phyloP scores from a whole-genome alignment of 257 asterid species.

The Anisodus acutangulus region DNA sequence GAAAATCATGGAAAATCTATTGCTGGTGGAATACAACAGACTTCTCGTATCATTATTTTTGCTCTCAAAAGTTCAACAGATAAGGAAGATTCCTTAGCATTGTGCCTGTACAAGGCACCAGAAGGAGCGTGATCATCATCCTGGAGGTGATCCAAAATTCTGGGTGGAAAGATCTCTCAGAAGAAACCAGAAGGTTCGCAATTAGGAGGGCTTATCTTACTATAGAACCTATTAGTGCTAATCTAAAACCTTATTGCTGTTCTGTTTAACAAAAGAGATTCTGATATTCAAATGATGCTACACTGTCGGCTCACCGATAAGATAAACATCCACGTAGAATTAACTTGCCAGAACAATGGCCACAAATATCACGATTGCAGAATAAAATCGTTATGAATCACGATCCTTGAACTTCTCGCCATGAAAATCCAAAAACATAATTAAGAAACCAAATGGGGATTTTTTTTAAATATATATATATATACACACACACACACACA shows the following conservation, averaged over 20 bases:
- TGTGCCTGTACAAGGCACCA: background rate
- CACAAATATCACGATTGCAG: background rate
- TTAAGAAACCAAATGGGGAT: conserved; percentile 6
- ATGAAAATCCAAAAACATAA: background rate
- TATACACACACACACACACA: too few species aligned
- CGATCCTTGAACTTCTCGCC: conserved; percentile 9
- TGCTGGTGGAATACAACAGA: background rate
- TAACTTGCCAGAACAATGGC: conserved; percentile 13
- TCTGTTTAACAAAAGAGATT: conserved; percentile 2
- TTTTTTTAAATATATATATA: background rate
- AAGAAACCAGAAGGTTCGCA: too few species aligned
- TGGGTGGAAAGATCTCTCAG: background rate
- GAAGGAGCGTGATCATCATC: background rate
- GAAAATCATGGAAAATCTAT: too few species aligned
- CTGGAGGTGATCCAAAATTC: background rate
- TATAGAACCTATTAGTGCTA: background rate
- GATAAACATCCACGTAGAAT: conserved; percentile 4
- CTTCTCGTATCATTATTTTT: background rate
- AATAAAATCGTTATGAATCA: background rate
- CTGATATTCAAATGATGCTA: background rate
- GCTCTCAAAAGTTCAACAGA: background rate
- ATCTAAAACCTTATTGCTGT: background rate
- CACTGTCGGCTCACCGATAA: background rate
- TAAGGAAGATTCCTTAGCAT: background rate
- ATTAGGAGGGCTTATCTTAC: too few species aligned